A percentile compares a stretch with the other conserved stretches of the same genome.
These are phyloP conservation scores for Trichoderma oligosporum DNA, from an alignment of 2,329 filamentous ascomycete genomes.

Conservation along the genomic window DNA sequence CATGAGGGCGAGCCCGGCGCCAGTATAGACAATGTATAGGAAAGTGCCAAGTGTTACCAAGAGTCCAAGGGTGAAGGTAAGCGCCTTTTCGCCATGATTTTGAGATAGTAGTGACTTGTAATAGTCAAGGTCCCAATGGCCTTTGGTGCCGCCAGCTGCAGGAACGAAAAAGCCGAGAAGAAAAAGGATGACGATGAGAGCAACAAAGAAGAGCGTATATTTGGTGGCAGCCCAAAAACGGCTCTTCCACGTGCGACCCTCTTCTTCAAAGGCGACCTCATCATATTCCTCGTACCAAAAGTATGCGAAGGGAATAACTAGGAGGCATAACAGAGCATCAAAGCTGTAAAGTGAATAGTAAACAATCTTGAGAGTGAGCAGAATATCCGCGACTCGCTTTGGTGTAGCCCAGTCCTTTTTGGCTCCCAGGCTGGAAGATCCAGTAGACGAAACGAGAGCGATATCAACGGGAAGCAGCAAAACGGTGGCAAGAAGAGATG, in stretches of 20 bases:
- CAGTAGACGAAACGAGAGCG: conserved; percentile 87
- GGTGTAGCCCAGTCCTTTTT: conserved; percentile 96
- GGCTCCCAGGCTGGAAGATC: conserved; percentile 65
- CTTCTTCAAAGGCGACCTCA: conserved; percentile 81
- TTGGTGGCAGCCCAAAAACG: conserved; percentile 82
- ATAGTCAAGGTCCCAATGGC: conserved; percentile 79
- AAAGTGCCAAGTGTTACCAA: conserved; percentile 82
- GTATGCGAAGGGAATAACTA: conserved; percentile 92
- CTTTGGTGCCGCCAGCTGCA: conserved; percentile 63
- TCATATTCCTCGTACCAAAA: conserved; percentile 99
- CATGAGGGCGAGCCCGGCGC: conserved; percentile 79
- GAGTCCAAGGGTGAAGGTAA: conserved; percentile 87
- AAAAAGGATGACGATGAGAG: conserved; percentile 78
- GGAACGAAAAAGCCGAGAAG: conserved; percentile 92
- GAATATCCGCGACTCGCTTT: conserved; percentile 70
- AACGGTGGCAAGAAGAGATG: conserved; percentile 83
- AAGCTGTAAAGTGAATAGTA: conserved; percentile 93
- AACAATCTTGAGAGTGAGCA: conserved; percentile 76
- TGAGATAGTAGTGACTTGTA: conserved; percentile 75
- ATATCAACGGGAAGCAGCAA: conserved; percentile 93
- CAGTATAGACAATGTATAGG: conserved; percentile 85
- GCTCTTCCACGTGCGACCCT: conserved; percentile 65
- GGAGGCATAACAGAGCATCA: conserved; percentile 81
- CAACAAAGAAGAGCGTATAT: conserved; percentile 82
- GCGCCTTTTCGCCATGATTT: conserved; percentile 86